A percentile compares a stretch with the other conserved stretches of the same genome.
These are phyloP conservation scores for Bipolaris zeicola DNA, from an alignment of 2,329 filamentous ascomycete genomes.

Conservation along the genomic window DNA sequence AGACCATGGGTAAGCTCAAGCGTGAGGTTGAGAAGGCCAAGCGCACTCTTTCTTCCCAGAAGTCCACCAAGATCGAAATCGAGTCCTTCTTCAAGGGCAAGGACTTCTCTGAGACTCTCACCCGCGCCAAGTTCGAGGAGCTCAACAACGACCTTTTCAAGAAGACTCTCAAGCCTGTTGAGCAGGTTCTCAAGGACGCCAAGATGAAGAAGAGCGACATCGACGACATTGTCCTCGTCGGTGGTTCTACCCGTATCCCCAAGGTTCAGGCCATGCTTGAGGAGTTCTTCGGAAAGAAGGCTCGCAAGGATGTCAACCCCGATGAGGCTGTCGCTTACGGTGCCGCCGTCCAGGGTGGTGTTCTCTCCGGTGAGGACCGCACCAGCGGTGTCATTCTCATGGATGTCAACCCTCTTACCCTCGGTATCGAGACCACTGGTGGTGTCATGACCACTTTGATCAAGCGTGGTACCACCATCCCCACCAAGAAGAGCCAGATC, in stretches of 20 bases:
- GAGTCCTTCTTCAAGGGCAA: slow-evolving; percentile 96
- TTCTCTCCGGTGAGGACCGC: slow-evolving; percentile 85
- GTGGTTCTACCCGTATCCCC: slow-evolving; percentile 98
- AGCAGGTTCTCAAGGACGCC: slow-evolving; percentile 97
- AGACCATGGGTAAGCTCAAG: slow-evolving; percentile 99
- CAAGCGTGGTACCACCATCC: slow-evolving; percentile 90
- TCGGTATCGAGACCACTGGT: slow-evolving; percentile 96
- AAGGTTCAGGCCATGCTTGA: slow-evolving; percentile 95
- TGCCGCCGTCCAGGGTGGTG: slow-evolving; percentile 95
- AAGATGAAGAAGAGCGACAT: slow-evolving; percentile 96
- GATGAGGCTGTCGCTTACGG: slow-evolving; percentile 98
- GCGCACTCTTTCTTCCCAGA: slow-evolving; percentile 91
- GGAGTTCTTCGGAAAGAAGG: slow-evolving; percentile 98
- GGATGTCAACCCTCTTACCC: slow-evolving; percentile 95
- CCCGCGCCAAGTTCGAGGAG: slow-evolving; percentile 99
- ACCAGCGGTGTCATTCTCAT: slow-evolving; percentile 85
- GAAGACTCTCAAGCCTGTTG: slow-evolving; percentile 97
- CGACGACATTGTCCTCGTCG: slow-evolving; percentile 95
- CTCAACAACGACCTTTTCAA: slow-evolving; percentile 99
- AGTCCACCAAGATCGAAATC: slow-evolving; percentile 93
- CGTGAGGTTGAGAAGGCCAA: slow-evolving; percentile 99
- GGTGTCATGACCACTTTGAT: slow-evolving; percentile 98
- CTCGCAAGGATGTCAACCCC: slow-evolving; percentile 98
- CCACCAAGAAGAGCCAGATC: slow-evolving; percentile 96
- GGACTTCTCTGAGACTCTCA: slow-evolving; percentile 97